Base-by-base conservation (phyloP, 1,284 basidiomycete species). In the Sanghuangporus sanghuang region DNA sequence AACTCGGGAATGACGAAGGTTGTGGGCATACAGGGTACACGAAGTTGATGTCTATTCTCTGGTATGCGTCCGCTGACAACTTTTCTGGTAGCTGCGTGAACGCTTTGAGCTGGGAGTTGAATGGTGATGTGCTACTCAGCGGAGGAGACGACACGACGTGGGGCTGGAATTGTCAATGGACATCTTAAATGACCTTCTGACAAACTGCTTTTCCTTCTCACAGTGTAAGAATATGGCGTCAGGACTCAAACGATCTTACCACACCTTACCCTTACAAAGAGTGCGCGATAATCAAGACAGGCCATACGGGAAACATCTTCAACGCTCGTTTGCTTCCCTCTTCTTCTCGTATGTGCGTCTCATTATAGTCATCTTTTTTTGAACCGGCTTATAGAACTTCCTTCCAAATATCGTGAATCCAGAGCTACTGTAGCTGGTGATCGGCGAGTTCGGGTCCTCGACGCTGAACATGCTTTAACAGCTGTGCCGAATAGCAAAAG, bases 231-330 rank as follows among this genome's bases (percentile, higher is more conserved):
- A 77, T 95, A 71, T 90, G 90, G 90, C 78, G 81, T 53, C 76
- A 85, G 65, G 80, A 84, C 64, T 69, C 73, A n/a, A 70, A 69
- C 18, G 71, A 78, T 42, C 67, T 71, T 6, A 67, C 70, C 11
- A 65, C 68, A 66, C 81, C 74, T 68, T 89, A 77, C 74, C 90
- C 85, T 59, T 92, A 83, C 73, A 78, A 75, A 62, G 89, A 83
- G 72, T 82, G 78, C 64, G 78, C 78, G 46, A 83, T 84, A 65
- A 87, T 95, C 64, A 72, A 81, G 12, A 95, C 92, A 0, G 93
- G 92, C 1, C 95, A 98, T 75, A 81, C 78, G 35, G 85, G 83
- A 16, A 97, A 97, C 72, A 95, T 98, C 64, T 98, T 98, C 78
- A 89, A 87, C 64, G 86, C 86, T 1, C 87, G 92, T 61, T 91